Evolutionary conservation across 2,329 filamentous ascomycete species (phyloP).

Genomic region (Xylaria multiplex): DNA sequence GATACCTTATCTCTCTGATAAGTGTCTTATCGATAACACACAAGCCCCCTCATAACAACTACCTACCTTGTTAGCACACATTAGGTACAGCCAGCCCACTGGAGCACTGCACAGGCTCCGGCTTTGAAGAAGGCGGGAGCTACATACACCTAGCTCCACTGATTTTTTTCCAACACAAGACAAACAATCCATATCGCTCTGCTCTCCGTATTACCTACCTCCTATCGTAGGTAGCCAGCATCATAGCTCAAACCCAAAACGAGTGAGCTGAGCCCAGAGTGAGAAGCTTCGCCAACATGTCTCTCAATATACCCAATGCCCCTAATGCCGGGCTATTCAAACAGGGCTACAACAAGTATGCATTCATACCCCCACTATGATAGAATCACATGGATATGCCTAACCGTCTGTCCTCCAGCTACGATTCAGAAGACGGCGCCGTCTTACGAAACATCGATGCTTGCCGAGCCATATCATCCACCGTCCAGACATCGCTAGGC

Average conservation of each 20-base stretch:
- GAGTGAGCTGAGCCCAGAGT: neutral
- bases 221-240: conserved; percentile 6
- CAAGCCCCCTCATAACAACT: conserved; percentile 10
- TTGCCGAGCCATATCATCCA: conserved; percentile 93
- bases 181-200: conserved; percentile 19
- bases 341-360: conserved; percentile 93
- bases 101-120: neutral
- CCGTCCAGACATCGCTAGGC: conserved; percentile 95
- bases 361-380: conserved; percentile 47
- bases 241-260: conserved; percentile 10
- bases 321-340: conserved; percentile 96
- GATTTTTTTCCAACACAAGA: conserved; percentile 38
- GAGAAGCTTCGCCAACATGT: conserved; percentile 68
- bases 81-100: too few species aligned
- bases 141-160: conserved; percentile 33
- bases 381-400: conserved; percentile 26
- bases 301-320: conserved; percentile 92
- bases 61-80: too few species aligned
- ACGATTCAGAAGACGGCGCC: conserved; percentile 98
- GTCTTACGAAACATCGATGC: conserved; percentile 99
- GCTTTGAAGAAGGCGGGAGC: conserved; percentile 1
- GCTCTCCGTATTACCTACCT: neutral
- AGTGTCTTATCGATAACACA: conserved; percentile 18
- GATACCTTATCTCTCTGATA: neutral
- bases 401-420: conserved; percentile 68